Conservation (phyloP, 805 yeast genomes). For the Sugiyamaella marilandica region DNA sequence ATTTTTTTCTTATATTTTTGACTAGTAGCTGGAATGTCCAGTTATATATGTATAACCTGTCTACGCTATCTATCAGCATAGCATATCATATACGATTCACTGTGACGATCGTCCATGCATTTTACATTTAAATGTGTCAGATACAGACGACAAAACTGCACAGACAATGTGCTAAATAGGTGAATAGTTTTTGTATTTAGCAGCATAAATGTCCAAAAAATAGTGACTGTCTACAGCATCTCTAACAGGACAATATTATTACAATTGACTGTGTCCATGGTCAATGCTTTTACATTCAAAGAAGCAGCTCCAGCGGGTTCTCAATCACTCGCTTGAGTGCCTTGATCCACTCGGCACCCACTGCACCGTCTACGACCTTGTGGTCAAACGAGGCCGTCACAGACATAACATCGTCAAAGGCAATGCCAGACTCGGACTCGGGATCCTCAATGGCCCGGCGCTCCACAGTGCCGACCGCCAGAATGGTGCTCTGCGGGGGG, state of each 20-base stretch:
- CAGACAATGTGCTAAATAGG: no score
- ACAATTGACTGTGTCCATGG: neutral
- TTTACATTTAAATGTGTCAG: no score
- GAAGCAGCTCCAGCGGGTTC: conserved; percentile 90
- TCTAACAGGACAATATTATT: neutral
- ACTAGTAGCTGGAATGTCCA: no score
- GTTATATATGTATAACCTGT: no score
- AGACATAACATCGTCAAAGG: conserved; percentile 85
- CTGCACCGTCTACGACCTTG: conserved; percentile 95
- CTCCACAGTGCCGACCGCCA: conserved; percentile 91
- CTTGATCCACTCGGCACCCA: conserved; percentile 94
- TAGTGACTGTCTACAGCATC: neutral
- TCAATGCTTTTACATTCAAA: conserved; percentile 40
- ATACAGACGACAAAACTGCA: no score
- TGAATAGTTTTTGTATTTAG: no score
- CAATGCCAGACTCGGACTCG: conserved; percentile 84
- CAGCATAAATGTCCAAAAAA: no score
- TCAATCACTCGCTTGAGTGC: conserved; percentile 87
- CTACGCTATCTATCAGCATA: no score
- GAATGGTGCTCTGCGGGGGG: conserved; percentile 93
- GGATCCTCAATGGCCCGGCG: conserved; percentile 91
- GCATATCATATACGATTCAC: no score
- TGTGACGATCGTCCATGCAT: no score
- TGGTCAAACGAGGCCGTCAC: conserved; percentile 98
- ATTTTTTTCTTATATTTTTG: no score